phyloP scores from a whole-genome alignment of 2,329 filamentous ascomycete genomes.

The Fusarium illudens region DNA sequence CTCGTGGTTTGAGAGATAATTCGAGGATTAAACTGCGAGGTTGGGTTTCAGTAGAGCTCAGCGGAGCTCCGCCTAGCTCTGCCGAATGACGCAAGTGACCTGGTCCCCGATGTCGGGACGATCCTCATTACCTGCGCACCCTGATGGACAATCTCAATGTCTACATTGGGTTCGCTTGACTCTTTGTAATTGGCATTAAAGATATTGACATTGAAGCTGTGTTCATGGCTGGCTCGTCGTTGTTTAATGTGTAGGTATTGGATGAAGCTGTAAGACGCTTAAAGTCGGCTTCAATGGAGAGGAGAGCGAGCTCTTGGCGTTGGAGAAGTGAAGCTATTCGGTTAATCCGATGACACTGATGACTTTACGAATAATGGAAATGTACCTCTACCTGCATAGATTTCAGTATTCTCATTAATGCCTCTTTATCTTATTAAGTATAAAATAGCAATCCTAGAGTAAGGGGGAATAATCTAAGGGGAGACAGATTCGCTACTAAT shows the following conservation, averaged over 20 bases:
- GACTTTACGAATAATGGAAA: too few relatives aligned
- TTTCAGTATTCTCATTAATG: too few relatives aligned
- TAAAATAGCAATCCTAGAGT: too few relatives aligned
- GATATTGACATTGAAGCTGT: not conserved
- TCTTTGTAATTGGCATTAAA: not conserved
- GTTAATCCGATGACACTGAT: not conserved
- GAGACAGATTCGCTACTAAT: too few relatives aligned
- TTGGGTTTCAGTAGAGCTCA: slow-evolving; percentile 20
- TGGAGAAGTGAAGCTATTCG: not conserved
- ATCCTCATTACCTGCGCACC: slow-evolving; percentile 1
- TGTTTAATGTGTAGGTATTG: not conserved
- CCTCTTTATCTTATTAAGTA: too few relatives aligned
- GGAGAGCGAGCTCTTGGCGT: not conserved
- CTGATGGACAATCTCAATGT: slow-evolving; percentile 6
- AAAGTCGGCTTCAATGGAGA: not conserved
- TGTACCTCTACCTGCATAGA: too few relatives aligned
- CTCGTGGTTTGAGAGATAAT: slow-evolving; percentile 8
- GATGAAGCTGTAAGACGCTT: not conserved
- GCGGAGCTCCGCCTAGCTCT: slow-evolving; percentile 20
- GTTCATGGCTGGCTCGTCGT: not conserved
- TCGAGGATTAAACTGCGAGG: not conserved
- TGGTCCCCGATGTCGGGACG: slow-evolving; percentile 25
- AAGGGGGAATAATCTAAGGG: too few relatives aligned
- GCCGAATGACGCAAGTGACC: slow-evolving; percentile 25
- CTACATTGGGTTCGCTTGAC: not conserved